Evolutionary conservation across 2,329 filamentous ascomycete genomes (phyloP), one percentile per base, ranked within the genome.

Genomic region (Sphaerulina vaccinii): DNA sequence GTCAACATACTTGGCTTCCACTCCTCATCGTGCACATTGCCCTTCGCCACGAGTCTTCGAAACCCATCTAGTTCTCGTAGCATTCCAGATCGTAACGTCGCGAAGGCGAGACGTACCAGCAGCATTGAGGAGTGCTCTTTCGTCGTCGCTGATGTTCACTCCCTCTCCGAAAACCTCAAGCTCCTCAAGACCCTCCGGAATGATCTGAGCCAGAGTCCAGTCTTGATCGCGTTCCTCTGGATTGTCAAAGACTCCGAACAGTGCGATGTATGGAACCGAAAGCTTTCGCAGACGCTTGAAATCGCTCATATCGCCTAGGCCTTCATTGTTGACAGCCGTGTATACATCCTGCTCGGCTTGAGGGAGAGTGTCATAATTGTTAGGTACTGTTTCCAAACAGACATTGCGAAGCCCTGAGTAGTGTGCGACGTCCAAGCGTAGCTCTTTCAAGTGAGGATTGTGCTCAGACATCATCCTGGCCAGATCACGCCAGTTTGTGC

Each of bases 221-320:
- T 50, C 40, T 15, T 42, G 24, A 27, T 50, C 46, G 10, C 47
- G 37, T 41, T 41, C 40, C 23, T 33, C 37, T 16, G 29, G 29
- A 9, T 55, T 22, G 21, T 55, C 47, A 18, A 47, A 48, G 5
- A 41, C 18, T n/a, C 42, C 48, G 24, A 48, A 55, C 8, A 47
- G 22, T 11, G 27, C 41, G 15, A 43, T 41, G 15, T 27, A n/a
- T 10, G 41, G 47, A 15, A 35, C 47, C 3, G 40, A 23, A 16
- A 46, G 32, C 19, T 46, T 40, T 9, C 46, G 45, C 23, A 54
- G 23, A 37, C 39, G 39, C 32, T 39, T 15, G 3, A 54, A 24
- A 5, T n/a, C 38, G 2, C 18, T n/a, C 29, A 54, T 32, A 36
- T 39, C 45, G 19, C 40, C 51, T 9, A 54, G 15, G 1, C 51